Percentiles rank a stretch among this genome's conserved stretches.
These are phyloP conservation scores for Globisporangium echinulatum DNA, from an alignment of 352 stramenopile species.

Conservation along the genomic window DNA sequence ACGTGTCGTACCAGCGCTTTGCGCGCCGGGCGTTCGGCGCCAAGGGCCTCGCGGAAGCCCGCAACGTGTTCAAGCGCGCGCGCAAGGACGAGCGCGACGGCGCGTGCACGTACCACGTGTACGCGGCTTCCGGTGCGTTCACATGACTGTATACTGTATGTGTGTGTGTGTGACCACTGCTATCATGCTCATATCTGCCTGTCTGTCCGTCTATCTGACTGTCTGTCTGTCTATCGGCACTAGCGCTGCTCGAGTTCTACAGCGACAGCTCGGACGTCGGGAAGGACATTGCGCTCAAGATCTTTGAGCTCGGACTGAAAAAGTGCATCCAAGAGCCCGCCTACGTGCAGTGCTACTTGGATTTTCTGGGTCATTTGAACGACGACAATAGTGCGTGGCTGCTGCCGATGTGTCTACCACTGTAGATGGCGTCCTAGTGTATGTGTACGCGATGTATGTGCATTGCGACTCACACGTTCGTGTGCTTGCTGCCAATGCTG, in stretches of 20 bases:
- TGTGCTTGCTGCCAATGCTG: neutral
- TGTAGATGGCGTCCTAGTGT: too few species aligned
- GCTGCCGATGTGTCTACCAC: too few species aligned
- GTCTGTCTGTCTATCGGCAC: too few species aligned
- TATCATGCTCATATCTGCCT: slow-evolving; percentile 1
- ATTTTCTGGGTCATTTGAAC: slow-evolving; percentile 83
- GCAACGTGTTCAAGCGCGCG: slow-evolving; percentile 74
- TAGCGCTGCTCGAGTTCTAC: slow-evolving; percentile 83
- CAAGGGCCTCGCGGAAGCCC: slow-evolving; percentile 70
- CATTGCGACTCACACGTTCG: neutral
- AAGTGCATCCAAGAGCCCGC: slow-evolving; percentile 85
- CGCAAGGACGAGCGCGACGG: slow-evolving; percentile 80
- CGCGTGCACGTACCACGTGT: slow-evolving; percentile 80
- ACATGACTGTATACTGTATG: neutral
- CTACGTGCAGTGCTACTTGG: slow-evolving; percentile 80
- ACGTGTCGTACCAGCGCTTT: slow-evolving; percentile 85
- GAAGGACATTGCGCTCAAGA: slow-evolving; percentile 85
- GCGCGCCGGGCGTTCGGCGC: slow-evolving; percentile 64
- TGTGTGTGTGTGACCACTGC: slow-evolving; percentile 6
- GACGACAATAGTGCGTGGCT: slow-evolving; percentile 83
- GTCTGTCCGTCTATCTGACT: neutral
- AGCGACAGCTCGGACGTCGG: slow-evolving; percentile 74
- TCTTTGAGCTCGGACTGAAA: slow-evolving; percentile 85
- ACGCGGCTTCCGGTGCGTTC: slow-evolving; percentile 61
- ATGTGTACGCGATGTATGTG: slow-evolving; percentile 1